Conservation (phyloP, 257 asterid species). For the Solanum gracilifrons region DNA sequence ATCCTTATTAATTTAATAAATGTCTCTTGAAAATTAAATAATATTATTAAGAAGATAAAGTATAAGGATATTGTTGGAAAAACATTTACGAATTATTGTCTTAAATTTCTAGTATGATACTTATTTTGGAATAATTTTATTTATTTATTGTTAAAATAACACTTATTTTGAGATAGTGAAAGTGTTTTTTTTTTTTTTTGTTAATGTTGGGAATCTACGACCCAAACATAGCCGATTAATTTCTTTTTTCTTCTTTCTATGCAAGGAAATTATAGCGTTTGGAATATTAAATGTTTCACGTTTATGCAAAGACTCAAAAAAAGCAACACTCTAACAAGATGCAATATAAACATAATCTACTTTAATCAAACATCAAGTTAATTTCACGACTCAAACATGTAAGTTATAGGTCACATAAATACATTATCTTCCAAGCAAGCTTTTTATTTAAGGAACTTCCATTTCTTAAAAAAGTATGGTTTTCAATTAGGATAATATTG, state of each 20-base stretch:
- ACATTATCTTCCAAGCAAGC: not conserved
- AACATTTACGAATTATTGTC: not conserved
- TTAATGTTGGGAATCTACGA: not conserved
- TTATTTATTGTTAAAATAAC: not conserved
- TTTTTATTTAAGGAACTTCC: not conserved
- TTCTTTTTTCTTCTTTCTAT: not conserved
- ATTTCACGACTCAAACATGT: not conserved
- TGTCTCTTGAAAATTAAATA: not conserved
- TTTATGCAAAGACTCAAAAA: not conserved
- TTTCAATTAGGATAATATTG: not conserved
- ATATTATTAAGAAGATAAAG: not conserved
- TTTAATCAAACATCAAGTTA: not conserved
- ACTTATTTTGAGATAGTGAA: not conserved
- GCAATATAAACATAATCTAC: not conserved
- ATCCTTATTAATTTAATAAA: not conserved
- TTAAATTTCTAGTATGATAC: no score
- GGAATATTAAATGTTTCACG: not conserved
- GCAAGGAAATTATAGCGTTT: not conserved
- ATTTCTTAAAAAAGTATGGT: not conserved
- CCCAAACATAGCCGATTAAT: not conserved
- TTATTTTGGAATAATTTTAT: not conserved
- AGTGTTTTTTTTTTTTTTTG: no score
- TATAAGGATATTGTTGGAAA: not conserved
- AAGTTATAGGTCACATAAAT: not conserved
- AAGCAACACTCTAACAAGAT: rapidly evolving